phyloP scores from a whole-genome alignment of 1,284 basidiomycete species.

The Trametes polyzona region DNA sequence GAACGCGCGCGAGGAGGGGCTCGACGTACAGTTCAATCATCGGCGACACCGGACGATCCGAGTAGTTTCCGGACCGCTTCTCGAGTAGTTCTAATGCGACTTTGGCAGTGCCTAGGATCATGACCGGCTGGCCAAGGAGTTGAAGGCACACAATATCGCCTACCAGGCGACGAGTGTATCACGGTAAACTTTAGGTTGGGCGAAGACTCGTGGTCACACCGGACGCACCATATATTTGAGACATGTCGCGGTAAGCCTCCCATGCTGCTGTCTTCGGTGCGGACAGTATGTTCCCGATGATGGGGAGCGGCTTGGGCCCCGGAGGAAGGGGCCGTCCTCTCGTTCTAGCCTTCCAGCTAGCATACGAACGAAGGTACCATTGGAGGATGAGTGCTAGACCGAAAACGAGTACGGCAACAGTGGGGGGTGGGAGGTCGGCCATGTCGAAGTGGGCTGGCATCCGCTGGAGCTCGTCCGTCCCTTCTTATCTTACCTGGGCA shows the following conservation, averaged over 20 bases:
- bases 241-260: slow-evolving; percentile 12
- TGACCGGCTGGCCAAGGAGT: slow-evolving; percentile 19
- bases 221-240: slow-evolving; percentile 10
- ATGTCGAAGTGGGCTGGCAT: neutral
- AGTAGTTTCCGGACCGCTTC: slow-evolving; percentile 29
- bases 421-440: neutral
- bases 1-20: neutral
- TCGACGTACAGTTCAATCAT: slow-evolving; percentile 27
- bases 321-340: slow-evolving; percentile 20
- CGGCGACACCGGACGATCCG: slow-evolving; percentile 22
- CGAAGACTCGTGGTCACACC: too few species aligned
- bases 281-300: slow-evolving; percentile 19
- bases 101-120: slow-evolving; percentile 16
- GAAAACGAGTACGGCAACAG: neutral
- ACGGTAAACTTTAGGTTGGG: neutral
- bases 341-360: slow-evolving; percentile 18
- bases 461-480: neutral
- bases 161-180: neutral
- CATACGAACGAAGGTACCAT: neutral
- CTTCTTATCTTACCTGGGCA: slow-evolving; percentile 1
- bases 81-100: slow-evolving; percentile 26
- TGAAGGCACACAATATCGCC: slow-evolving; percentile 27
- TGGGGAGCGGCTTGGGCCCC: slow-evolving; percentile 13
- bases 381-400: neutral
- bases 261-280: slow-evolving; percentile 13